Base-by-base conservation (phyloP, 345 rosid species). In the Gossypium australe region DNA sequence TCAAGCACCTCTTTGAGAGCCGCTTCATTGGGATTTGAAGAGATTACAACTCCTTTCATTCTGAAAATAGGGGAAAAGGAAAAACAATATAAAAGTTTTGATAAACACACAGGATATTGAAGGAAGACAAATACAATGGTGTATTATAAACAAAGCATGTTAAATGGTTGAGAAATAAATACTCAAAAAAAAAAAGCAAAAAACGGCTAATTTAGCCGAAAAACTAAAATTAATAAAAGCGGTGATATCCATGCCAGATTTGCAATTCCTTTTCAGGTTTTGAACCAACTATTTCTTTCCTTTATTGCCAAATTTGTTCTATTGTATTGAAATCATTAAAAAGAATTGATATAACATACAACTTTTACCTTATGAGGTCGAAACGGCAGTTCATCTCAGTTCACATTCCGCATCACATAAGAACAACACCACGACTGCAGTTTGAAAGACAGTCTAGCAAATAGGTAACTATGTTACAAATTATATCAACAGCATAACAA, bases 21-120 rank as follows among this genome's bases (percentile, higher is more conserved):
- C 78, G 65, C 75, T 76, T 48, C 69, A 64, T 82, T 83, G 13
- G 70, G 73, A 77, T 79, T 84, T n/a, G 83, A 67, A 70, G 78
- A 49, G 66, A 75, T 67, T 53, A 75, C 70, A 65, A 44, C 27
- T 64, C 72, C 82, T 29, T 76, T 47, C 85, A 81, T 84, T 24
- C 72, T 67, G 51, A 63, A 18, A 6, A 27, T 11, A 47, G 55
- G 55, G 62, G 59, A 16, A 66, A 66, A 13, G 3, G 48, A 56
- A 45, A 34, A 41, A 34, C 41, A 34, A 34, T 34, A 29, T 11
- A n/a, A 55, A 70, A 9, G 0, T 41, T 4, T 41, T 41, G 48
- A 10, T 43, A 18, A 65, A 11, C 17, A 10, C 2, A 24, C 52
- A n/a, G 70, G 10, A 11, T 20, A 12, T 11, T 11, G 14, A 22